Base-by-base conservation (phyloP, 345 rosid genomes). In the Dimocarpus longan region DNA sequence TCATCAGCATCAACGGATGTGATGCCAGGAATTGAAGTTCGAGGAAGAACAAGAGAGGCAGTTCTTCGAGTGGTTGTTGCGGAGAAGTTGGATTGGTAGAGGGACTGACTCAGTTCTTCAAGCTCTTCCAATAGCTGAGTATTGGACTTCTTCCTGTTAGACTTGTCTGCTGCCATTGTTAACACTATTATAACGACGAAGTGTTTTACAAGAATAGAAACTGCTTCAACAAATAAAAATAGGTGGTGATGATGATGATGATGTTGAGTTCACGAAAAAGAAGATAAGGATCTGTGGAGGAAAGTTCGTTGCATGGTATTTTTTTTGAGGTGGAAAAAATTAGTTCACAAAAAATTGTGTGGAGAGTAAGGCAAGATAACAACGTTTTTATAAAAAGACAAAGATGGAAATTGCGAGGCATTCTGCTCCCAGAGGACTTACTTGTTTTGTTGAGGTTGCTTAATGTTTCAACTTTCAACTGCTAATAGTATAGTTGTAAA, bases 31-130 rank as follows among this genome's bases (percentile, higher is more conserved):
- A 83, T 80, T 1, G 98, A 90, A 70, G 81, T 84, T 32, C 99
- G 87, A 3, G 98, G 96, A 54, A 95, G 96, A 24, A 84, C 97
- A 37, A 95, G 95, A 7, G 99, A 95, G 64, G 92, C 87, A 0
- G 98, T 90, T 65, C 78, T 60, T 60, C 65, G 59, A 16, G 16
- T 60, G 65, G 65, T 18, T 21, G 65, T 60, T 60, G 28, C 21
- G 24, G 65, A 10, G 65, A 60, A n/a, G 0, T 60, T 60, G 24
- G 65, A 60, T 60, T 60, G 65, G 65, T n/a, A 60, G 12, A 60
- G 65, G 5, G 65, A 60, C 28, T 60, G 65, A 60, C 65, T 60
- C 65, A 60, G 28, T 60, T 60, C 65, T 60, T 60, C 65, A 60
- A 60, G 65, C 28, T 60, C 65, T 19, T 60, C 65, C 28, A 60